Conservation (phyloP, 768 basidiomycete genomes). For the Serendipita sp. region DNA sequence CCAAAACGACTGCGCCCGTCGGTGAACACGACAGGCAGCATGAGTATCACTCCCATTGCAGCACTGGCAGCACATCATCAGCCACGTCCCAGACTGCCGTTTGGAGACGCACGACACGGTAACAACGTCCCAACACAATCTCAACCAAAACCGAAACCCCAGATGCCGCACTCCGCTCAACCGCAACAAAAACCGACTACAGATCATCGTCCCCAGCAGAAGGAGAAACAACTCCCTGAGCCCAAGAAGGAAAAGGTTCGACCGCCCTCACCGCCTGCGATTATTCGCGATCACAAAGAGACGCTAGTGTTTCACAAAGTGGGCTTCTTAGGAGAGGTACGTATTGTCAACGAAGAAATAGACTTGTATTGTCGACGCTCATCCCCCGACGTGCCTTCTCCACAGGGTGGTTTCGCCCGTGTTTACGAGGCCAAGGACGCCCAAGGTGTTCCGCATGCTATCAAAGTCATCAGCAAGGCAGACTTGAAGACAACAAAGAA, state of each 20-base stretch:
- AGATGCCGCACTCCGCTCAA: background rate
- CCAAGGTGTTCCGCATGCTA: constrained; percentile 50
- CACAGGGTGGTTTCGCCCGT: constrained; percentile 80
- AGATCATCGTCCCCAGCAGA: background rate
- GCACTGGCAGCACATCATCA: constrained; percentile 2
- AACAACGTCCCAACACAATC: background rate
- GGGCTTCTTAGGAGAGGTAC: constrained; percentile 79
- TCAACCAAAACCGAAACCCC: background rate
- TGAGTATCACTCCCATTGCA: background rate
- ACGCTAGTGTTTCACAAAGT: constrained; percentile 48
- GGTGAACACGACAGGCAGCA: background rate
- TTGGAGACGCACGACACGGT: background rate
- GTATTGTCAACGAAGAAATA: constrained; percentile 18
- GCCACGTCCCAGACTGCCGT: constrained; percentile 3
- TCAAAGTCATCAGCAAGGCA: constrained; percentile 89
- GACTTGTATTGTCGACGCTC: background rate
- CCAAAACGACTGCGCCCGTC: background rate
- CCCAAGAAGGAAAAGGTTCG: constrained; percentile 1
- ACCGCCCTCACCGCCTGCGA: constrained; percentile 64
- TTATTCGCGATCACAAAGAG: constrained; percentile 52
- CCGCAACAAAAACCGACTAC: background rate
- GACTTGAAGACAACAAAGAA: constrained; percentile 92
- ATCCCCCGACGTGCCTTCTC: background rate
- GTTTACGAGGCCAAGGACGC: constrained; percentile 86
- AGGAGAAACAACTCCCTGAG: constrained; percentile 3